phyloP scores from a whole-genome alignment of 768 basidiomycete species.

The Naganishia friedmannii region DNA sequence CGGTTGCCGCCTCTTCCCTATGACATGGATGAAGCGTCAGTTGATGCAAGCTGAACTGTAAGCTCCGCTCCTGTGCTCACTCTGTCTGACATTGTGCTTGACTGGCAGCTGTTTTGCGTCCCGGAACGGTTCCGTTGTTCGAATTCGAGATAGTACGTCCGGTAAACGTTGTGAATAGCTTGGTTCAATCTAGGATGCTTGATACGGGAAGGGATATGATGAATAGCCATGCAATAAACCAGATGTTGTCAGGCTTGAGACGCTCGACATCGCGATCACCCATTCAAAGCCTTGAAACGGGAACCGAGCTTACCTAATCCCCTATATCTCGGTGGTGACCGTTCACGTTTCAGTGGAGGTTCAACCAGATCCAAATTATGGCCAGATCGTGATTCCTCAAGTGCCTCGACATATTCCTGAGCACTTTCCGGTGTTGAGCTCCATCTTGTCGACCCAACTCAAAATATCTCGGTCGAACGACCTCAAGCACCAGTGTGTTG shows the following conservation, averaged over 20 bases:
- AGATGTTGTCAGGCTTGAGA: not conserved
- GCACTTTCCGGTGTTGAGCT: too few relatives aligned
- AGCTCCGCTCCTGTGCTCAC: not conserved
- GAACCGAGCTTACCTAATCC: not conserved
- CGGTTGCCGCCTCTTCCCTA: conserved; percentile 20
- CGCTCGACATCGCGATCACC: not conserved
- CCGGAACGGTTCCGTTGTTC: not conserved
- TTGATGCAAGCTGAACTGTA: not conserved
- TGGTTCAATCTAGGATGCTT: too few relatives aligned
- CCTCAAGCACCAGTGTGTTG: not conserved
- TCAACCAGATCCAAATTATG: not conserved
- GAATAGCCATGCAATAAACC: not conserved
- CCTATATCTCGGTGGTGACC: not conserved
- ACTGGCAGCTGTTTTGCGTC: not conserved
- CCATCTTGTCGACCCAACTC: too few relatives aligned
- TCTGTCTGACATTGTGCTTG: conserved; percentile 10
- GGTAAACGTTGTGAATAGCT: too few relatives aligned
- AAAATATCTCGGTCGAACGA: too few relatives aligned
- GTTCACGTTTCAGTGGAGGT: not conserved
- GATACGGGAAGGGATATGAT: too few relatives aligned
- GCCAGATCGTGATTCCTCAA: not conserved
- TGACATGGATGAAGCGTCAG: not conserved
- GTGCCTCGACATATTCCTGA: too few relatives aligned
- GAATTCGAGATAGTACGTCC: too few relatives aligned
- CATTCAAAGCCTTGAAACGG: not conserved